Evolutionary conservation across 2,329 filamentous ascomycete species (phyloP), one percentile per base, ranked within the genome.

Genomic region (Pseudopithomyces chartarum): DNA sequence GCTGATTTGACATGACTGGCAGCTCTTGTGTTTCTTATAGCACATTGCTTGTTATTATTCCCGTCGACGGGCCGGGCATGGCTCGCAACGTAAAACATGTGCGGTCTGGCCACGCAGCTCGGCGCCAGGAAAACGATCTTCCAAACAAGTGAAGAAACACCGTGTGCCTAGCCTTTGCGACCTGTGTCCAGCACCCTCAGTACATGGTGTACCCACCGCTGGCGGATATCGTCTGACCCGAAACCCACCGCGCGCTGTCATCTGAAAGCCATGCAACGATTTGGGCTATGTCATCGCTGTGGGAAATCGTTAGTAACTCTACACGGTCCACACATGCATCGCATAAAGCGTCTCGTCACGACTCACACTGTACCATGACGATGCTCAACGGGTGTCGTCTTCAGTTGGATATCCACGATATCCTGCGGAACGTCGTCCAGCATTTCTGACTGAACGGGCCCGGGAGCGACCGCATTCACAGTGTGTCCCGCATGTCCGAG

Each of bases 401-500:
- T 73, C 71, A 77, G 80, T 70, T 86, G 81, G 63, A 77, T 73
- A 29, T 81, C 77, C 2, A 85, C 73, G 12, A 85, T 73, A 0
- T 81, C 79, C 52, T 75, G 66, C 0, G 81, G 80, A 12, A 86
- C 81, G 15, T 81, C 77, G 15, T 81, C 80, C 22, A 87, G 66
- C 80, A 89, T 81, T 7, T 86, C 84, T 29, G 79, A 86, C 70
- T 82, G 73, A 6, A 86, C 82, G 0, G 86, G 85, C 0, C 86
- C 86, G 0, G 85, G 85, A 19, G 81, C 82, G 2, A 89, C 81
- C 0, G 80, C 78, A 61, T 89, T 89, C 23, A 87, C 85, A 0
- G 85, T 88, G 56, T 84, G 84, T 0, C 85, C 84, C 55, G 80
- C 72, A 3, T 58, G 66, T 0, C 85, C 85, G 8, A 88, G 73